phyloP scores from a whole-genome alignment of 176 grass and related monocot species.

The Tillandsia leiboldiana region DNA sequence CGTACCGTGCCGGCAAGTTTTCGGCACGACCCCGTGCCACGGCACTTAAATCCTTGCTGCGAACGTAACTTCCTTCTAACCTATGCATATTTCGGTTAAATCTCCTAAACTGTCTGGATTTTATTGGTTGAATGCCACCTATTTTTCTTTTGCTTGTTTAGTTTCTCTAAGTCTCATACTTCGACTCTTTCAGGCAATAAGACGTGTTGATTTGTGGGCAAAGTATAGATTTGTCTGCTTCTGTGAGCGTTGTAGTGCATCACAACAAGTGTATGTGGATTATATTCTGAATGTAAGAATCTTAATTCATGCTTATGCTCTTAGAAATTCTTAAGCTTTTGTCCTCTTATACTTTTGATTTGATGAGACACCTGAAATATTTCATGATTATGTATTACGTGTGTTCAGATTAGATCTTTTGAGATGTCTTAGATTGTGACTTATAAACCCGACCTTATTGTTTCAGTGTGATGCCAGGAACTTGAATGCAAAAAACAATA shows the following conservation, averaged over 20 bases:
- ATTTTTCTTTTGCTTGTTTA: neutral
- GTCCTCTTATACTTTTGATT: constrained; percentile 10
- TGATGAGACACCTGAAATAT: neutral
- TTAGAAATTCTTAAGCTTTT: neutral
- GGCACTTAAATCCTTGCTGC: too few relatives aligned
- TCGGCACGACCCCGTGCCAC: too few relatives aligned
- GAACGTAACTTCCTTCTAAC: too few relatives aligned
- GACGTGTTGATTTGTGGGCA: constrained; percentile 54
- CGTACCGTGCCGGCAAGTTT: too few relatives aligned
- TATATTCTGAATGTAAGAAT: constrained; percentile 73
- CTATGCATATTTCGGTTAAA: neutral
- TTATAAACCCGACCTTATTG: neutral
- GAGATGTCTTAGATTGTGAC: neutral
- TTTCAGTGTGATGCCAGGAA: constrained; percentile 41
- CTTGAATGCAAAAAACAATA: constrained; percentile 29
- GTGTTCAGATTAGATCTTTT: too few relatives aligned
- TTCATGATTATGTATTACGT: too few relatives aligned
- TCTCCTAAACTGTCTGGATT: neutral
- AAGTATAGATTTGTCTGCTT: constrained; percentile 81
- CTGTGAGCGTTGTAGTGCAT: constrained; percentile 55
- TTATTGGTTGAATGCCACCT: neutral
- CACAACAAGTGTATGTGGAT: constrained; percentile 46
- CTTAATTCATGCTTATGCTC: neutral
- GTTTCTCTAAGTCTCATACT: neutral
- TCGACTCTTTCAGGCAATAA: constrained; percentile 35